Evolutionary conservation across 129 eudicot genomes (phyloP), one percentile per base, ranked within the genome.

Genomic region (Lactuca sativa): DNA sequence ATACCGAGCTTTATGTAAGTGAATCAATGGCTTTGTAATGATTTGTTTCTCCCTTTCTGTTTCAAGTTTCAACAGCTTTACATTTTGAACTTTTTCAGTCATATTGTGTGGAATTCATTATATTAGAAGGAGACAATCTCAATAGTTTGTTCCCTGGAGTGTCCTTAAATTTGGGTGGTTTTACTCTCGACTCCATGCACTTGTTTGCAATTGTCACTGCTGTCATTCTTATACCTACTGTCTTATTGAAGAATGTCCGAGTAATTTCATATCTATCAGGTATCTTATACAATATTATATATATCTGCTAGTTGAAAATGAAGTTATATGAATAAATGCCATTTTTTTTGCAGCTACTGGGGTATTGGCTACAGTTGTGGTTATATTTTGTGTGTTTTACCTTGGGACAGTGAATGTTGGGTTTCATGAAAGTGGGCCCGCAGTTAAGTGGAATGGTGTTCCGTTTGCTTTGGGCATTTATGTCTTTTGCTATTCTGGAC

Each of bases 1-100:
- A 95, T 77, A 66, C 77, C 3, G 99, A 95, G 79, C 86, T 95
- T 72, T 95, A 95, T 75, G 99, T 95, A 87, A 95, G 99, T 79
- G 72, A 30, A 37, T 57, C 18, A 13, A 31, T 10, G 47, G 56
- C 53, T 59, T 51, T 47, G 10, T 12, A 14, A 30, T 66, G 52
- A 11, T 47, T 47, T 43, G 7, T 51, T 16, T 47, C 15, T 15
- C 66, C 6, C 9, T 59, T 33, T 59, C 4, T 32, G 4, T 10
- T 32, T 31, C 5, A 17, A 31, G 4, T 10, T 32, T 31, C 5
- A 17, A 31, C 11, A 1, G 32, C 14, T 51, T 14, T 44, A 8
- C 11, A 44, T 83, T 67, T 48, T 65, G 59, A 3, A 44, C 37
- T 16, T 17, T 32, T 69, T 82, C 96, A 95, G 99, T 57, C 96